Evolutionary conservation across 1,284 basidiomycete genomes (phyloP), one percentile per base, ranked within the genome.

Genomic region (Cryptococcus wingfieldii): DNA sequence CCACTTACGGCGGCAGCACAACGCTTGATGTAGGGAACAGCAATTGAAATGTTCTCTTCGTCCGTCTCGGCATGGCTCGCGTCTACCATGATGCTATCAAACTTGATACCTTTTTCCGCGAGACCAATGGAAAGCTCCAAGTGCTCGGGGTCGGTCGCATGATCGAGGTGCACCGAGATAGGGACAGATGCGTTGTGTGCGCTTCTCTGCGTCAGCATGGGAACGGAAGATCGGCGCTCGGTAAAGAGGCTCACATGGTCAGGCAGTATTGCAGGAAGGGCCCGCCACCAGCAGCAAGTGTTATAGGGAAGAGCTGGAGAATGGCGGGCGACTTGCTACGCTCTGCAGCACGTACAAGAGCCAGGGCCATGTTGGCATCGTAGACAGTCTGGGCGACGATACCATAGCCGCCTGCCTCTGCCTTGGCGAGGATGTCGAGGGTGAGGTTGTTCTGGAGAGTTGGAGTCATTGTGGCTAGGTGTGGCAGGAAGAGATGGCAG

Each of bases 181-280:
- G 75, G 73, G n/a, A 80, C 75, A 2, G 73, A 67, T 5, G 78
- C 79, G 19, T 59, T 58, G 56, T 74, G 73, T 10, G 71, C 71
- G 5, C 87, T 88, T 63, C 13, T 23, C 6, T 25, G 13, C 87
- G 72, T 66, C 49, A 87, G 51, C 38, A 39, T 18, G 2, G 23
- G 28, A 9, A 38, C 19, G 23, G 19, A 41, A n/a, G 27, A 31
- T 1, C 16, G 6, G 43, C 28, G 38, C 5, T 13, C 37, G n/a
- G 18, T 12, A 43, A 37, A 47, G n/a, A 47, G 41, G 13, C 67
- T 55, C 51, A 71, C 69, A 73, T 49, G 39, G 66, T 64, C 14
- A 74, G 55, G 54, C 65, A 70, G 58, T 66, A 71, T 23, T 59
- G 68, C 6, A 72, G 59, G 58, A 70, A 69, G 3, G 67, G 48